Base-by-base conservation (phyloP, 768 basidiomycete species). In the Boletus eberwhitei region DNA sequence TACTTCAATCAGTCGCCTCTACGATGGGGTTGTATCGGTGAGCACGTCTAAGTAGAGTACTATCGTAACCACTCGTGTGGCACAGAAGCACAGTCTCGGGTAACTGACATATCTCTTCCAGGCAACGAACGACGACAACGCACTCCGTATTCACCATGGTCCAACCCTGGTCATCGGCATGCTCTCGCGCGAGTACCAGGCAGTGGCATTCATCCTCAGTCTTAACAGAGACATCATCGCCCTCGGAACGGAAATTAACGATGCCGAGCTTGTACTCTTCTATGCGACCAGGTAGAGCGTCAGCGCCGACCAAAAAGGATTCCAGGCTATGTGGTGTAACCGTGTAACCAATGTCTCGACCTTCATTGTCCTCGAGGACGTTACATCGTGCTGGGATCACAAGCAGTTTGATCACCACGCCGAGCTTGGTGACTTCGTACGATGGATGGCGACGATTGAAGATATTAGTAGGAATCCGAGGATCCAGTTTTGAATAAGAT, bases 81-180 rank as follows among this genome's bases (percentile, higher is more conserved):
- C 42, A 52, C 36, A 58, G 38, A 24, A 47, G 44, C 22, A 59
- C 56, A 8, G n/a, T 52, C 48, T 58, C 49, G 1, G 44, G 40
- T 5, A 19, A 11, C 45, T 41, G 16, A 22, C n/a, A 26, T 41
- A 58, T 42, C 29, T 42, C 49, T 26, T 47, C 57, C 29, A 58
- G 5, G 12, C 59, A 60, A 24, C 50, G 54, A 12, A 52, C 54
- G 9, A 56, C 59, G 19, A 60, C 11, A 3, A 61, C 54, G 13
- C 53, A 60, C n/a, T 60, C 59, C 2, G 59, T 57, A 43, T 61
- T 60, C 49, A 60, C 45, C 52, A 55, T 32, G 22, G 37, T n/a
- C 59, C 59, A 60, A 22, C 59, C 58, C 37, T 40, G 40, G 19
- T 60, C 59, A 26, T 29, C 58, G 6, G 39, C n/a, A 29, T 39